Percentiles rank a stretch among this genome's conserved stretches.
Evolutionary conservation across 345 rosid genomes (phyloP).

Genomic region (Reutealis trisperma): DNA sequence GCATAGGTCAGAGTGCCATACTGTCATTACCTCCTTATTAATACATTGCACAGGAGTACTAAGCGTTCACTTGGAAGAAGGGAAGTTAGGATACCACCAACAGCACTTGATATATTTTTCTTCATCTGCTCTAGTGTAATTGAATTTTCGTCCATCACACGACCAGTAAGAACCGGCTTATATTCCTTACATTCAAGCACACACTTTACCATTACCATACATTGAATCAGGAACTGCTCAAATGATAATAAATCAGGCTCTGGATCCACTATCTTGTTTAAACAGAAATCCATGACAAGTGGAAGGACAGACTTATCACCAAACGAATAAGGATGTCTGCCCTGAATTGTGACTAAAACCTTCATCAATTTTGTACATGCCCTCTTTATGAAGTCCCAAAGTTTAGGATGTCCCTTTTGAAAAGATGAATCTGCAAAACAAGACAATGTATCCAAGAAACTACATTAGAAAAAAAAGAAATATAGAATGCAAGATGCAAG

Average conservation of each 20-base stretch:
- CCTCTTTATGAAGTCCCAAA: conserved; percentile 78
- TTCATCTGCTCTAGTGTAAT: conserved; percentile 77
- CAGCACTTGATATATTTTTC: conserved; percentile 70
- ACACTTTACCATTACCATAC: conserved; percentile 94
- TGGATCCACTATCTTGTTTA: conserved; percentile 79
- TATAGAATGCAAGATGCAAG: background rate
- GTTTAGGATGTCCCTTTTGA: conserved; percentile 59
- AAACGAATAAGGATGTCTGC: conserved; percentile 92
- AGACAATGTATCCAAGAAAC: conserved; percentile 6
- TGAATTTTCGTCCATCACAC: conserved; percentile 82
- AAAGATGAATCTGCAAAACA: conserved; percentile 70
- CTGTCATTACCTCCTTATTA: conserved; percentile 74
- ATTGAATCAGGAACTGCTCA: conserved; percentile 83
- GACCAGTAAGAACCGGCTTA: conserved; percentile 79
- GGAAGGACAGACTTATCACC: conserved; percentile 89
- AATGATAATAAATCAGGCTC: conserved; percentile 58
- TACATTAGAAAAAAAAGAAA: background rate
- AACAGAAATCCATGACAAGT: conserved; percentile 80
- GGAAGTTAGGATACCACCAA: conserved; percentile 66
- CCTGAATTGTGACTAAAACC: conserved; percentile 78
- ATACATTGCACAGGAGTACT: conserved; percentile 74
- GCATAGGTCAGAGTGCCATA: conserved; percentile 9
- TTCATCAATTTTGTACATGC: conserved; percentile 92
- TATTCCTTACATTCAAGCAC: conserved; percentile 93
- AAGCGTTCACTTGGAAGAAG: conserved; percentile 84